Evolutionary conservation across 208 protist genomes (phyloP).

Genomic region (Leishmania gerbilli): DNA sequence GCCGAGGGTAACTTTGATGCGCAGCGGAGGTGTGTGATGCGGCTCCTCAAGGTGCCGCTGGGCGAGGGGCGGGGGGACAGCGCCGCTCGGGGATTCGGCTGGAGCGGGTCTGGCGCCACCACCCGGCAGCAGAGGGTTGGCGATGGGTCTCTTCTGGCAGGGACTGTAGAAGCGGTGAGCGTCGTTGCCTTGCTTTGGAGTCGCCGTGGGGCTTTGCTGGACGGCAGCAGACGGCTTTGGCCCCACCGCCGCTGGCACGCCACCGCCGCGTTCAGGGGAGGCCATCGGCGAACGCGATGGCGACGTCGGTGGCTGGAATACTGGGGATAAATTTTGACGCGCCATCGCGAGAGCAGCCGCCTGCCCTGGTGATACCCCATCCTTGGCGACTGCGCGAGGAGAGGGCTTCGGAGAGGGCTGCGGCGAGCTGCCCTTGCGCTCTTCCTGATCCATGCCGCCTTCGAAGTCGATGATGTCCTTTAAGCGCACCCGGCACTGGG

Average conservation of each 20-base stretch:
- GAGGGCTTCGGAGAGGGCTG: constrained; percentile 7
- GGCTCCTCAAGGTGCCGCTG: constrained; percentile 16
- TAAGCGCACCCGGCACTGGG: constrained; percentile 81
- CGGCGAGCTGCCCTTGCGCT: constrained; percentile 21
- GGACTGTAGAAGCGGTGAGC: constrained; percentile 25
- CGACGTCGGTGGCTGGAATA: background rate
- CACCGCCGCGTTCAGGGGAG: constrained; percentile 8
- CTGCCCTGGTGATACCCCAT: constrained; percentile 73
- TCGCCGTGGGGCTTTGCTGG: background rate
- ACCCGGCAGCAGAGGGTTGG: constrained; percentile 19
- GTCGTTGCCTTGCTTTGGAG: constrained; percentile 17
- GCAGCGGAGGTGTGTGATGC: constrained; percentile 12
- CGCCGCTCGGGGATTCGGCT: background rate
- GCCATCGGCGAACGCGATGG: constrained; percentile 5
- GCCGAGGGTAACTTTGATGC: constrained; percentile 26
- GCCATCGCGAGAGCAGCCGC: constrained; percentile 78
- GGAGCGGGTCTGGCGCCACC: constrained; percentile 9
- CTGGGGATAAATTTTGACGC: constrained; percentile 27
- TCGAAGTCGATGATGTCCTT: constrained; percentile 92
- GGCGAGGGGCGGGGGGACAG: constrained; percentile 3
- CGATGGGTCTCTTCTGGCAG: constrained; percentile 4
- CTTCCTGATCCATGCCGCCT: constrained; percentile 34
- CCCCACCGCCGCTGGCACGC: constrained; percentile 29
- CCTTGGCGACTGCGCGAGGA: constrained; percentile 5
- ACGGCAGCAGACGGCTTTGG: constrained; percentile 34